These are phyloP conservation scores for Saccharomycodes ludwigii DNA, from an alignment of 805 yeast genomes.

Conservation along the genomic window DNA sequence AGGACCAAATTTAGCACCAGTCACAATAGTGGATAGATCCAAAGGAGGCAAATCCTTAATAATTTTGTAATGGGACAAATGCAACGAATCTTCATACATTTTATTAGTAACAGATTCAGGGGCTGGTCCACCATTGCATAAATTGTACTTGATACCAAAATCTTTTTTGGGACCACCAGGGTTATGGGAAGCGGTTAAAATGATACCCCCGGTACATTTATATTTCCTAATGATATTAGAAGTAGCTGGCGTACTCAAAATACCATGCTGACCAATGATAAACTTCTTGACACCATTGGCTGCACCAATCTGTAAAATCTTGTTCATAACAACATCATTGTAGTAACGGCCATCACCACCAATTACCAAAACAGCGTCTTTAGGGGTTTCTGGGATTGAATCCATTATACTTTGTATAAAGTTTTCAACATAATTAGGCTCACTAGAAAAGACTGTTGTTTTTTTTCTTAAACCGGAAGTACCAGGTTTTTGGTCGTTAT, in stretches of 20 bases:
- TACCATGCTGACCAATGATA: slow-evolving; percentile 78
- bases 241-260: slow-evolving; percentile 92
- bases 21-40: slow-evolving; percentile 33
- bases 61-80: slow-evolving; percentile 48
- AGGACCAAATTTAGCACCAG: slow-evolving; percentile 34
- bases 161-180: slow-evolving; percentile 95
- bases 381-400: slow-evolving; percentile 67
- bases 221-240: slow-evolving; percentile 79
- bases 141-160: slow-evolving; percentile 89
- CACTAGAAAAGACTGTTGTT: slow-evolving; percentile 66
- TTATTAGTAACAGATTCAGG: slow-evolving; percentile 89
- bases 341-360: slow-evolving; percentile 98
- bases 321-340: slow-evolving; percentile 67
- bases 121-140: slow-evolving; percentile 96
- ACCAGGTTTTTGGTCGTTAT: slow-evolving; percentile 91
- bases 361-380: slow-evolving; percentile 65
- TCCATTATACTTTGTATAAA: slow-evolving; percentile 78
- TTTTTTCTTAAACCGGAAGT: slow-evolving; percentile 94
- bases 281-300: slow-evolving; percentile 84
- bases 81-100: slow-evolving; percentile 60
- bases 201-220: slow-evolving; percentile 81
- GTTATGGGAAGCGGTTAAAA: slow-evolving; percentile 91
- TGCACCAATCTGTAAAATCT: slow-evolving; percentile 73
- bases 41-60: slow-evolving; percentile 47
- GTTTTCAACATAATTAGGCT: slow-evolving; percentile 77